Percentiles rank a stretch among this genome's conserved stretches.
Evolutionary conservation across 2,329 filamentous ascomycete species (phyloP).

Genomic region (Talaromyces sp.): DNA sequence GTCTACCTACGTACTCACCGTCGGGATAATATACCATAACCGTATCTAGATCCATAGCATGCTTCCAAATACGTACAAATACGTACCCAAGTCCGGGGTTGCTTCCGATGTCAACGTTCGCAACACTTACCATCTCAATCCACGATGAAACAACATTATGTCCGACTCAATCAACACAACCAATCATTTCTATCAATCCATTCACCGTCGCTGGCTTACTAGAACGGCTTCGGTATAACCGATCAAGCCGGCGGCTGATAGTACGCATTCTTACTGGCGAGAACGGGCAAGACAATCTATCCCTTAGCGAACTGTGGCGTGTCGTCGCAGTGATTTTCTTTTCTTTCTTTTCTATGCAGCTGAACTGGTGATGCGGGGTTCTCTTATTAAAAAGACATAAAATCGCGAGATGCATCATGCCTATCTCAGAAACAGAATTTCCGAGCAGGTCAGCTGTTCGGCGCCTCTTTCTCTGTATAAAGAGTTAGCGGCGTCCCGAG

Average conservation of each 20-base stretch:
- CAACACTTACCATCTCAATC: not conserved
- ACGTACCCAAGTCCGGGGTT: not conserved
- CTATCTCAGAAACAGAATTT: not conserved
- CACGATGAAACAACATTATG: not conserved
- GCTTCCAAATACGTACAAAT: not conserved
- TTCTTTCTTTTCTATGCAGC: not conserved
- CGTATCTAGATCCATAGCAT: not conserved
- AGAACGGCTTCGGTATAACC: not conserved
- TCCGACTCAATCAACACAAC: not conserved
- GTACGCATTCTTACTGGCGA: not conserved
- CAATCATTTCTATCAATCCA: not conserved
- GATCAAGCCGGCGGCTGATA: not conserved
- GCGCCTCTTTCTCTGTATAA: not conserved
- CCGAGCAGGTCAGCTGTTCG: not conserved
- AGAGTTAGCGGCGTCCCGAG: not conserved
- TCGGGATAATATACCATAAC: not conserved
- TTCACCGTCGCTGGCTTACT: not conserved
- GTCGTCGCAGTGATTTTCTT: not conserved
- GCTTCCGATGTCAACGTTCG: not conserved
- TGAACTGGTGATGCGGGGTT: slow-evolving; percentile 2
- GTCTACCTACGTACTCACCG: not conserved
- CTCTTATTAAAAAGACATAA: not conserved
- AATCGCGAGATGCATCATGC: not conserved
- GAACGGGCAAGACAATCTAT: not conserved
- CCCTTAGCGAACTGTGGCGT: not conserved